Conservation (phyloP, 495 filamentous ascomycete genomes). For the Xylaria castorea region DNA sequence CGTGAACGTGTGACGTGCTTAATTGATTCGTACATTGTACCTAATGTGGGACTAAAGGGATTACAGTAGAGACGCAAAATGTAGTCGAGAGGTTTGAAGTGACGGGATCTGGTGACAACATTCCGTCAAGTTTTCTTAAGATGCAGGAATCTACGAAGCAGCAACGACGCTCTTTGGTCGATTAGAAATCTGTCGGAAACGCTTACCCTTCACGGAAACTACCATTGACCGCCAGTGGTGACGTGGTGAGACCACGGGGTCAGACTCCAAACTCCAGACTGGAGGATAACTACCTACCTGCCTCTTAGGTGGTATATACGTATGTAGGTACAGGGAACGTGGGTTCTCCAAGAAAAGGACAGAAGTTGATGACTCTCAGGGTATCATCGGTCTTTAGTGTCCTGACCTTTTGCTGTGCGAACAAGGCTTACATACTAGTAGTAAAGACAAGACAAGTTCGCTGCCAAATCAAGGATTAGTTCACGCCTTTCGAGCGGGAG, state of each 20-base stretch:
- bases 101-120: not conserved
- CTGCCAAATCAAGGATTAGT: slow-evolving; percentile 17
- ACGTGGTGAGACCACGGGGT: slow-evolving; percentile 12
- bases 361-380: not conserved
- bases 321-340: slow-evolving; percentile 6
- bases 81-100: not conserved
- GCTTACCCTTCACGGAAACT: not conserved
- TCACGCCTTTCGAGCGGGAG: slow-evolving; percentile 2
- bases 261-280: not conserved
- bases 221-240: slow-evolving; percentile 19
- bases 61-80: slow-evolving; percentile 6
- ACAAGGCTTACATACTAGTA: not conserved
- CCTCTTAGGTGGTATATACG: not conserved
- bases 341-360: slow-evolving; percentile 8
- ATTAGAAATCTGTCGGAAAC: slow-evolving; percentile 8
- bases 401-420: not conserved
- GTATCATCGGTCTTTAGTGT: slow-evolving; percentile 2
- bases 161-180: not conserved
- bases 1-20: slow-evolving; percentile 13
- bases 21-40: slow-evolving; percentile 3
- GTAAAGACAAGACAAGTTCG: not conserved
- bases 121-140: not conserved
- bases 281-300: not conserved
- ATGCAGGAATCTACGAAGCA: not conserved
- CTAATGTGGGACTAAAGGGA: slow-evolving; percentile 6